Conservation (phyloP, 2,329 filamentous ascomycete species). For the Thyridium curvatum region DNA sequence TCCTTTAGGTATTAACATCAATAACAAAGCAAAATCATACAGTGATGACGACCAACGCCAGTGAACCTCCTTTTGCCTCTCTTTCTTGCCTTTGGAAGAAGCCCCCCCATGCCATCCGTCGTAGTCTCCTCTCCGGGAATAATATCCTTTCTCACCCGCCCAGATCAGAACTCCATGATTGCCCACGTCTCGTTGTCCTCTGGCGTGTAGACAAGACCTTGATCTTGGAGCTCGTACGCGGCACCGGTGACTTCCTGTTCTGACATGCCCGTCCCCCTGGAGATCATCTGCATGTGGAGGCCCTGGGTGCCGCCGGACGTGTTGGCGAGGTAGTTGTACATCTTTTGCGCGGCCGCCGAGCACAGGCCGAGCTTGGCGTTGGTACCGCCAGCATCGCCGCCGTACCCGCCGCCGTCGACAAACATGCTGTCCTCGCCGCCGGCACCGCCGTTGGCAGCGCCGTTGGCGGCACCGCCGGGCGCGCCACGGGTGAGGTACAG, state of each 20-base stretch:
- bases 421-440: slow-evolving; percentile 46
- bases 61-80: background rate
- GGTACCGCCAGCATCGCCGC: slow-evolving; percentile 25
- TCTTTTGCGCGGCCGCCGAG: slow-evolving; percentile 54
- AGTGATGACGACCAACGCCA: background rate
- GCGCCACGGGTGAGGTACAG: slow-evolving; percentile 73
- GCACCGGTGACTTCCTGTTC: slow-evolving; percentile 66
- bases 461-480: slow-evolving; percentile 27
- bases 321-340: slow-evolving; percentile 65
- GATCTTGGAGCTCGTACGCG: slow-evolving; percentile 71
- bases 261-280: slow-evolving; percentile 57
- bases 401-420: slow-evolving; percentile 40
- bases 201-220: slow-evolving; percentile 81
- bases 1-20: background rate
- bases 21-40: background rate
- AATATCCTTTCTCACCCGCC: background rate
- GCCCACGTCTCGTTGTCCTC: slow-evolving; percentile 92
- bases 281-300: slow-evolving; percentile 73
- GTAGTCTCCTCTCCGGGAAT: background rate
- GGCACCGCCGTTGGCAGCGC: slow-evolving; percentile 25
- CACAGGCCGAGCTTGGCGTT: slow-evolving; percentile 37
- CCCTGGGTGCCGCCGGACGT: slow-evolving; percentile 73
- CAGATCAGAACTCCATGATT: slow-evolving; percentile 58
- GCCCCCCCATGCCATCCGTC: too few species aligned
- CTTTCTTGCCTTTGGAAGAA: too few species aligned